These are phyloP conservation scores for Acer campestre DNA, from an alignment of 345 rosid species.

Conservation along the genomic window DNA sequence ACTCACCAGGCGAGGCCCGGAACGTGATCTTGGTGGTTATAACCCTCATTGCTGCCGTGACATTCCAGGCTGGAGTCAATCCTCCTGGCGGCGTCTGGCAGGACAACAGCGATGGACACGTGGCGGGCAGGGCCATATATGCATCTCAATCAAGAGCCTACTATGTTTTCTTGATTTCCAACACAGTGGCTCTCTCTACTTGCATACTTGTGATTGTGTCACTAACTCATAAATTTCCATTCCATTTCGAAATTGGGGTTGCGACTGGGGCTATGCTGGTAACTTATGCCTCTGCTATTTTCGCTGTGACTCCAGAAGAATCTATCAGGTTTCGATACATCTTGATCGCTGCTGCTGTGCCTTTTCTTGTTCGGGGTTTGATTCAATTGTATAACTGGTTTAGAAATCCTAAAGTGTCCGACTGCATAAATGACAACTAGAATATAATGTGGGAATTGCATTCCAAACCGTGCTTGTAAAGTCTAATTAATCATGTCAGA, in stretches of 20 bases:
- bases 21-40: constrained; percentile 14
- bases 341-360: constrained; percentile 15
- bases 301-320: constrained; percentile 27
- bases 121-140: constrained; percentile 15
- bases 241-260: constrained; percentile 22
- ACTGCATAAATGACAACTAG: not conserved
- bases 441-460: not conserved
- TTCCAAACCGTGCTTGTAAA: too few relatives aligned
- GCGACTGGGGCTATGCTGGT: constrained; percentile 25
- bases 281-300: constrained; percentile 28
- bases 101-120: not conserved
- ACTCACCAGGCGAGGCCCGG: constrained; percentile 18
- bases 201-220: constrained; percentile 21
- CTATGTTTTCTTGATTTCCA: constrained; percentile 29
- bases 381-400: constrained; percentile 13
- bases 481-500: too few relatives aligned
- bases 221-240: constrained; percentile 26
- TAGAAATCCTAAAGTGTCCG: not conserved
- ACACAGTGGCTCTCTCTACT: constrained; percentile 22
- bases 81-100: constrained; percentile 34
- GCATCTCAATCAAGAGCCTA: constrained; percentile 15
- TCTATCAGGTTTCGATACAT: constrained; percentile 20
- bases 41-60: constrained; percentile 22
- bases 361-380: constrained; percentile 12
- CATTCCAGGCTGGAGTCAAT: constrained; percentile 28